Percentiles rank a stretch among this genome's conserved stretches.
Conservation (phyloP, 768 basidiomycete genomes). For the Psilocybe cyanescens region DNA sequence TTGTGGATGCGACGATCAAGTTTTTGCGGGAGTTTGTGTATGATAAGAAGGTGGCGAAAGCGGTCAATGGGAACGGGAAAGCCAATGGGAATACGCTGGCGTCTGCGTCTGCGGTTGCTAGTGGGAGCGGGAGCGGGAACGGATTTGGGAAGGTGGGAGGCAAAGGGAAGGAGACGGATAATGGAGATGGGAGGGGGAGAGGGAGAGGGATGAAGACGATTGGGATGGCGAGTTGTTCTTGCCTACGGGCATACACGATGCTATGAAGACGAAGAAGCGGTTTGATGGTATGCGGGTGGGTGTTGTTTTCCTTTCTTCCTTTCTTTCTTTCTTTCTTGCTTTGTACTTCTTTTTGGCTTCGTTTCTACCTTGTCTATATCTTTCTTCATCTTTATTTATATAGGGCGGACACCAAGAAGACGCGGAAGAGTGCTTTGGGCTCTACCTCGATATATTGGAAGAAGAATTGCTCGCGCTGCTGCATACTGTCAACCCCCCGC, state of each 20-base stretch:
- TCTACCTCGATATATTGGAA: constrained; percentile 92
- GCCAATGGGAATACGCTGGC: constrained; percentile 41
- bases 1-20: constrained; percentile 68
- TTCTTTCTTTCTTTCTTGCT: neutral
- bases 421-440: constrained; percentile 97
- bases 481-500: constrained; percentile 47
- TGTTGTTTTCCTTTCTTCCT: constrained; percentile 6
- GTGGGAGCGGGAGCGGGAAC: constrained; percentile 22
- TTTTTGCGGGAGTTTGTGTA: constrained; percentile 80
- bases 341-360: neutral
- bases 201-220: constrained; percentile 52
- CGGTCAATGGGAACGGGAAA: constrained; percentile 22
- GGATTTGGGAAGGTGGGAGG: constrained; percentile 34
- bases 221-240: constrained; percentile 72
- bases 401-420: constrained; percentile 96
- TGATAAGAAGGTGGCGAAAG: constrained; percentile 27
- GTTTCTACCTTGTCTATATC: neutral
- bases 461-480: constrained; percentile 84
- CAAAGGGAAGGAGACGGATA: constrained; percentile 31
- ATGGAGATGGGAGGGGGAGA: constrained; percentile 25
- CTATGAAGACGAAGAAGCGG: constrained; percentile 90
- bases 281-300: constrained; percentile 89
- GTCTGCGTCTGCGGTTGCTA: constrained; percentile 42
- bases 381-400: neutral
- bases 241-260: constrained; percentile 87